Base-by-base conservation (phyloP, 805 yeast species). In the Starmerella ratchasimensis region DNA sequence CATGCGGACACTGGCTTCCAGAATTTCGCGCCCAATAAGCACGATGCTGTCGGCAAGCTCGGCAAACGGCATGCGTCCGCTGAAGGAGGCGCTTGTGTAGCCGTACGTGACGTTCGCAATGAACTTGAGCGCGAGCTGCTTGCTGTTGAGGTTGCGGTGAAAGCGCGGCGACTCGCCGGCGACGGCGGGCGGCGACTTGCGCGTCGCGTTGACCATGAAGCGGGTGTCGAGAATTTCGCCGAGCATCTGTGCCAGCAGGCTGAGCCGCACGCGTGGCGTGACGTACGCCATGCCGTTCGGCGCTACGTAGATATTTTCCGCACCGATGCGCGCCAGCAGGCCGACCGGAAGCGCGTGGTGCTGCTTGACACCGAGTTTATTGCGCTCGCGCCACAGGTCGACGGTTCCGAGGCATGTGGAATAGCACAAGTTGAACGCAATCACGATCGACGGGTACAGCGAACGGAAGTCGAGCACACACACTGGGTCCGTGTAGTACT, bases 21-120 rank as follows among this genome's bases (percentile, higher is more conserved):
- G 60, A 0, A 83, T 78, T 56, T 88, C 96, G 37, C 97, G 63
- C 0, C 90, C 98, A 0, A 90, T 75, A 17, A 84, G 74, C 1
- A 90, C 98, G 54, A 90, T 82, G 10, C 93, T 79, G 59, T 90
- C 98, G 0, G 98, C 94, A 22, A 90, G 68, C 54, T 86, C 97
- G 0, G 94, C 75, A 50, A 90, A 81, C 0, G 98, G 97, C 98
- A 90, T 90, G 45, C 98, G 63, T 0, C 98, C 98, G 7, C 94
- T 82, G 53, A 79, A 90, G 0, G 94, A 74, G 0, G 98, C 98
- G 1, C 95, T 79, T 0, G 96, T 69, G 53, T 90, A 90, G 0
- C 98, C 98, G 60, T 90, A 90, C 0, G 95, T 88, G 7, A 90
- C 98, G 56, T 84, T 86, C 1, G 98, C 96, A 30, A 84, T 76